Base-by-base conservation (phyloP, 2,329 filamentous ascomycete genomes). In the Fusarium sororula region DNA sequence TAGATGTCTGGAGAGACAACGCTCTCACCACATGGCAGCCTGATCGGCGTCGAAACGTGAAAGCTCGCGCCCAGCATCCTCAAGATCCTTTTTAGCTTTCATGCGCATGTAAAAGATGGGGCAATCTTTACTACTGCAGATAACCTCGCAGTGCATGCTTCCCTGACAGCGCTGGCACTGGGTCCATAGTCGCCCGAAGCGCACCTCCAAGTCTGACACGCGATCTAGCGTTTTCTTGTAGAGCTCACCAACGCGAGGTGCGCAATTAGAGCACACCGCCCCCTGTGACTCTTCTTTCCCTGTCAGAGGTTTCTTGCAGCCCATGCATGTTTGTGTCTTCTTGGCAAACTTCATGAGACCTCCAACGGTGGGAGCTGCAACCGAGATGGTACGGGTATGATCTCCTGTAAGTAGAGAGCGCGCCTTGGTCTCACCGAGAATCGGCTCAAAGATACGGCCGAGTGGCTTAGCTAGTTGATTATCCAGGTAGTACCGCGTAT, bases 51-150 rank as follows among this genome's bases (percentile, higher is more conserved):
- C 96, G 83, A 99, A 99, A 77, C 96, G 87, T 77, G 89, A 89
- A 78, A 99, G 83, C 82, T 99, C 96, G 85, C 94, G 97, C 65
- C 95, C 94, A 4, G 92, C 92, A 84, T 99, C 96, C 83, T 98
- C 96, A 44, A 98, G 91, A 82, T 99, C 96, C 87, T 99, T 99
- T 89, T 98, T 97, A 38, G 96, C 96, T 88, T 99, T 99, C 96
- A 99, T 99, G 9, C 96, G 91, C 96, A 99, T 99, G 83, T 99
- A 99, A 83, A 99, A 99, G 79, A 99, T 99, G 2, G 96, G 96
- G 81, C 96, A 99, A 85, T 99, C 96, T 82, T 95, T 93, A 81
- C 93, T 96, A 72, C 93, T 95, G 86, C 96, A 99, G 77, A 99
- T 98, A 62, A 99, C 97, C 83, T 99, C 96, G 82, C 94, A 96